These are phyloP conservation scores for Solanum dulcamara DNA, from an alignment of 257 asterid genomes.

Conservation along the genomic window DNA sequence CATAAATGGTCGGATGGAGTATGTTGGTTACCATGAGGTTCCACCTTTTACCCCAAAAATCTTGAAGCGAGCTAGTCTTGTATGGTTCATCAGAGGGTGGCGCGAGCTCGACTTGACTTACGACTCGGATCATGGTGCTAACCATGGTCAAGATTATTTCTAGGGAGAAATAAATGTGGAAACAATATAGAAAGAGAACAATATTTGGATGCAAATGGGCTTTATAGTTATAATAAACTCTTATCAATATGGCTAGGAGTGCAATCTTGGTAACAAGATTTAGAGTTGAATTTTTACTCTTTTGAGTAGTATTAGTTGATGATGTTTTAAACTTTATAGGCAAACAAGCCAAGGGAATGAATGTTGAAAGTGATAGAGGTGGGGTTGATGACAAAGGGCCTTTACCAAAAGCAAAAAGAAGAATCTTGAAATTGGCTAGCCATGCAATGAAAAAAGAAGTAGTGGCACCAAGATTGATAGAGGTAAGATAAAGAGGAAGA, in stretches of 20 bases:
- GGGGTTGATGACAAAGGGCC: conserved; percentile 31
- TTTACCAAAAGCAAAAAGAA: conserved; percentile 32
- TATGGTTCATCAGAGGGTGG: conserved; percentile 13
- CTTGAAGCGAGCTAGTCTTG: conserved; percentile 16
- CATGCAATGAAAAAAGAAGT: conserved; percentile 39
- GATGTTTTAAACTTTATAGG: conserved; percentile 29
- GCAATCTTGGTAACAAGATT: conserved; percentile 9
- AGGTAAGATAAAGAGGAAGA: conserved; percentile 27
- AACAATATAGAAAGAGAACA: conserved; percentile 4
- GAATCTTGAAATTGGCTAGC: conserved; percentile 47
- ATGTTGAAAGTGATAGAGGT: conserved; percentile 21
- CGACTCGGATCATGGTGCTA: not conserved
- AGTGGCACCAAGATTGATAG: conserved; percentile 22
- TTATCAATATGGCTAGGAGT: conserved; percentile 3
- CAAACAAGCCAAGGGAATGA: conserved; percentile 39
- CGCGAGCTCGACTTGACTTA: not conserved
- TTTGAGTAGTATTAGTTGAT: not conserved
- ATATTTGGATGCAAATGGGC: conserved; percentile 9
- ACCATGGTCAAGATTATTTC: not conserved
- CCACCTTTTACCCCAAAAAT: conserved; percentile 24
- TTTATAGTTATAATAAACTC: not conserved
- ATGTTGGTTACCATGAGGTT: conserved; percentile 4
- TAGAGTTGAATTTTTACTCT: not conserved
- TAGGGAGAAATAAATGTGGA: not conserved
- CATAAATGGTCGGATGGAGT: conserved; percentile 12